Base-by-base conservation (phyloP, 306 rosid genomes). In the Casuarina cunninghamiana region DNA sequence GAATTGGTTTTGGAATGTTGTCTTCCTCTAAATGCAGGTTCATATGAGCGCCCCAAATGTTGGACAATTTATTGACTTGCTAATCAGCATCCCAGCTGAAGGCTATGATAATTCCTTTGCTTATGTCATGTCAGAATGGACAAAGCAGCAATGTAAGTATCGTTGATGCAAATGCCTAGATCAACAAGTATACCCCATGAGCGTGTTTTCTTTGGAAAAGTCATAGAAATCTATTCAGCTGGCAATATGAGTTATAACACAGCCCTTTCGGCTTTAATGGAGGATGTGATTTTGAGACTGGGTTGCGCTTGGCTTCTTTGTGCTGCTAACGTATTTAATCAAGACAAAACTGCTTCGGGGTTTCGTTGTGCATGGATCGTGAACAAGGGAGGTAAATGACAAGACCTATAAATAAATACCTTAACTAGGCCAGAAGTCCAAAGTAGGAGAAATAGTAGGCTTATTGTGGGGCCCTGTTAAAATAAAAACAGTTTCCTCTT, bases 61-160 rank as follows among this genome's bases (percentile, higher is more conserved):
- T 83, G 97, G 84, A 67, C 95, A 94, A 61, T 88, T 94, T 80
- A 87, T 94, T 80, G 95, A 94, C 87, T 83, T 94, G 84, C 86
- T 92, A 82, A 81, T 87, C 77, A 84, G 92, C 32, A 77, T 90
- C 82, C 97, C 95, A 60, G 92, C 90, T 48, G 92, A 94, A 74
- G 92, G 89, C 78, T 85, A 89, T 79, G 84, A 78, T 72, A 88
- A 94, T 77, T 83, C 98, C 38, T 89, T 92, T 78, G 87, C 83
- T 75, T 94, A 90, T 78, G 87, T 94, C 37, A 92, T 94, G 97
- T 86, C 91, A 76, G 97, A 94, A 84, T 94, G 98, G 98, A 87
- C 95, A 62, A 92, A 87, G 82, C 96, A 84, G 80, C 97, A 94
- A 89, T 95, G 98, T 92, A 78, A 81, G 77, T 76, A 77, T 76